Conservation (phyloP, 2,329 filamentous ascomycete species). For the Venturia pyrina region DNA sequence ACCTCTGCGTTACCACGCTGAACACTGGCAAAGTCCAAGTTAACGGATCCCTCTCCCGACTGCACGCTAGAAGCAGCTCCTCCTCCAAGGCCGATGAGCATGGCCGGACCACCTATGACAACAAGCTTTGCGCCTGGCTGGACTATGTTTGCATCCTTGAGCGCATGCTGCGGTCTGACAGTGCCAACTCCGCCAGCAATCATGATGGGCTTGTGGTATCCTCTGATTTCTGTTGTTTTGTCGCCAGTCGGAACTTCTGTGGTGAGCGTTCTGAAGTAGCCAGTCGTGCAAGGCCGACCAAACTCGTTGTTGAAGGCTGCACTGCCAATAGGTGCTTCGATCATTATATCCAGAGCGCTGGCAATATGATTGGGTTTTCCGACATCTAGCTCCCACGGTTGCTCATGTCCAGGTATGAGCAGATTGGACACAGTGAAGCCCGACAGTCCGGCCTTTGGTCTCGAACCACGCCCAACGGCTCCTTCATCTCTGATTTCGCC, state of each 20-base stretch:
- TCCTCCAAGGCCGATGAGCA: constrained; percentile 94
- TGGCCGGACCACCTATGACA: constrained; percentile 88
- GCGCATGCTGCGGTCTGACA: constrained; percentile 78
- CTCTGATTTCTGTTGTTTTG: constrained; percentile 61
- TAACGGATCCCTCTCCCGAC: constrained; percentile 78
- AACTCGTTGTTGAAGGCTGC: constrained; percentile 98
- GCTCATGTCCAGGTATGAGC: constrained; percentile 68
- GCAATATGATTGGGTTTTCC: constrained; percentile 88
- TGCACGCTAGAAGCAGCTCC: constrained; percentile 88
- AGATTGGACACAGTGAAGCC: constrained; percentile 96
- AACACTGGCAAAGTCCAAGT: constrained; percentile 93
- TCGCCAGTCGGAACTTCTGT: constrained; percentile 54
- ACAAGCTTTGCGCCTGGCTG: constrained; percentile 82
- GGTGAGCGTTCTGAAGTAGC: constrained; percentile 85
- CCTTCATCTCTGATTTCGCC: constrained; percentile 95
- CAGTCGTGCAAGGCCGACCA: constrained; percentile 76
- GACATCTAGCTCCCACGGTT: constrained; percentile 86
- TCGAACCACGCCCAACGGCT: constrained; percentile 84
- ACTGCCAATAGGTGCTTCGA: constrained; percentile 90
- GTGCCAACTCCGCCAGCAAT: constrained; percentile 92
- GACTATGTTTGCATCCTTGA: constrained; percentile 73
- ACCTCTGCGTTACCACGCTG: constrained; percentile 96
- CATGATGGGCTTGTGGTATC: constrained; percentile 98
- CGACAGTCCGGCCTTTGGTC: constrained; percentile 80
- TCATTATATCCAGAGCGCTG: constrained; percentile 92